Evolutionary conservation across 306 rosid species (phyloP), one percentile per base, ranked within the genome.

Genomic region (Cicer arietinum): DNA sequence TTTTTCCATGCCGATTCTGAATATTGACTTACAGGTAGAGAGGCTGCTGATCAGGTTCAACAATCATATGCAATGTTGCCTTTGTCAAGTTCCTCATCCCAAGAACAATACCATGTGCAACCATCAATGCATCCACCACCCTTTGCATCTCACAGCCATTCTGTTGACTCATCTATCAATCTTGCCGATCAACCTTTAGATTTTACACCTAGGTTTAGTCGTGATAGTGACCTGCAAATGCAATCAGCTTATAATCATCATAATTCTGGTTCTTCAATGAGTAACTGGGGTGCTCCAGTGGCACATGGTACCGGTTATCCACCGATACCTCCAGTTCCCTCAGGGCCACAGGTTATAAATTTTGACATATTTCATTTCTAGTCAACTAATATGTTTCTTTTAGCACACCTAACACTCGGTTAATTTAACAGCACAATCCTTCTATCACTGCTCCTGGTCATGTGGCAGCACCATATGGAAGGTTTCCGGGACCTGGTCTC

Each of bases 141-240:
- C 63, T 86, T 76, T 79, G 82, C 83, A 71, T 72, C 79, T 54
- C 80, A 81, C 65, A 86, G 72, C 80, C 88, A 87, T 71, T 81
- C 87, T 62, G 84, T 69, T 76, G 91, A 85, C 47, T 79, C 90
- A 12, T 22, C 82, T 22, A 70, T 77, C 80, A 90, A 76, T 84
- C 87, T 81, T 83, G 93, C 97, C 70, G 99, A 94, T 82, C 95
- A 92, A 86, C 99, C 99, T 69, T 82, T 92, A 78, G 95, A 94
- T 45, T 94, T 94, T 90, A 86, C 92, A 62, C 94, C 93, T 37
- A 80, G 90, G 85, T 94, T 87, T 82, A 84, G 72, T 80, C 89
- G 60, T 78, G 96, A 86, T 51, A 78, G 67, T 77, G 84, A 88
- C 69, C 77, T 78, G 56, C 89, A 81, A 63, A 68, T 81, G 80